A percentile compares a stretch with the other conserved stretches of the same genome.
These are phyloP conservation scores for Arachnopeziza araneosa DNA, from an alignment of 2,329 filamentous ascomycete genomes.

Conservation along the genomic window DNA sequence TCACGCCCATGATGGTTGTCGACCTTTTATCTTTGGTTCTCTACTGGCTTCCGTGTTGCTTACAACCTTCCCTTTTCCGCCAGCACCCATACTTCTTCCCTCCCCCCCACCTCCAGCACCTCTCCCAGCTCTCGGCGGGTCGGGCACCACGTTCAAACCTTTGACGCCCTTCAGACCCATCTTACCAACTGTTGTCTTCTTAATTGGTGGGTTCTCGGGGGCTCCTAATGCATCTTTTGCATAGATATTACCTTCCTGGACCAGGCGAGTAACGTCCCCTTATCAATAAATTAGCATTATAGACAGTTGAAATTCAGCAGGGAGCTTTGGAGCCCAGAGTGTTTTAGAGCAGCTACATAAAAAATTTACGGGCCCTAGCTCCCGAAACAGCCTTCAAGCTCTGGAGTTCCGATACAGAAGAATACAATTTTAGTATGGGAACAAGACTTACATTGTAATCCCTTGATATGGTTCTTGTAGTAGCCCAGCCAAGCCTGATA, in stretches of 20 bases:
- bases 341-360: no score
- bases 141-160: conserved; percentile 36
- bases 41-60: neutral
- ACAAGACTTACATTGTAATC: no score
- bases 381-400: no score
- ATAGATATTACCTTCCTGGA: conserved; percentile 45
- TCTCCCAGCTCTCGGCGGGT: neutral
- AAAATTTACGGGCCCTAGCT: no score
- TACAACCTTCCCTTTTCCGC: neutral
- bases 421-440: no score
- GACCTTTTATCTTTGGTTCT: neutral
- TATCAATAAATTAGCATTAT: no score
- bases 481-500: conserved; percentile 53
- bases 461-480: conserved; percentile 47
- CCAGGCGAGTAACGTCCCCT: conserved; percentile 35
- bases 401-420: no score
- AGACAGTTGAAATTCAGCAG: no score
- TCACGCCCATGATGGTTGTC: neutral
- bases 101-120: neutral
- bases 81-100: neutral
- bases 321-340: no score
- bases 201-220: conserved; percentile 42
- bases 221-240: conserved; percentile 43
- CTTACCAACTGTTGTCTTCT: conserved; percentile 45
- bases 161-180: conserved; percentile 51